Percentiles rank a stretch among this genome's conserved stretches.
Conservation (phyloP, 495 filamentous ascomycete genomes). For the Chlorociboria aeruginascens region DNA sequence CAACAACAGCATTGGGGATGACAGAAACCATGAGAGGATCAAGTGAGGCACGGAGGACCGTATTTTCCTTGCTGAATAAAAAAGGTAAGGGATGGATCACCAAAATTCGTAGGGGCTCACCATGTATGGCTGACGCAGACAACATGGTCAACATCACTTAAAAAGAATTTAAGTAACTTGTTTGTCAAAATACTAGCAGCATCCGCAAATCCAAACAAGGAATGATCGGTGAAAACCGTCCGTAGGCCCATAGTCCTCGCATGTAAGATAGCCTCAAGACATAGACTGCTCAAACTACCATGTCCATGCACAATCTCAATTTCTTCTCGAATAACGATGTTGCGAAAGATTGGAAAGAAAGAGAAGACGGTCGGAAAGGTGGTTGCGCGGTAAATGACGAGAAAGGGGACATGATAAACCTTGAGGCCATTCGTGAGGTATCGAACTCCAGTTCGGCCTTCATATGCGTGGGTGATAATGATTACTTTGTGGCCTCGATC, state of each 20-base stretch:
- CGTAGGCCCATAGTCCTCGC: conserved; percentile 91
- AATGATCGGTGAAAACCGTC: conserved; percentile 96
- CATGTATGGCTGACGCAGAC: conserved; percentile 98
- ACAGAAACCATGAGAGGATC: conserved; percentile 96
- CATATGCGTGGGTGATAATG: conserved; percentile 94
- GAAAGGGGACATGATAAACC: conserved; percentile 93
- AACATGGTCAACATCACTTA: conserved; percentile 96
- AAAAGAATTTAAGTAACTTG: conserved; percentile 86
- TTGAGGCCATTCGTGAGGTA: conserved; percentile 97
- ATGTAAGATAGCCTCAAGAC: conserved; percentile 90
- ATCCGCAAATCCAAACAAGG: conserved; percentile 95
- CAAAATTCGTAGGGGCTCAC: conserved; percentile 29
- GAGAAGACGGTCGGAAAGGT: conserved; percentile 98
- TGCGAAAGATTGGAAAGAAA: conserved; percentile 93
- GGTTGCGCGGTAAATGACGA: conserved; percentile 85
- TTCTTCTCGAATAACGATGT: conserved; percentile 83
- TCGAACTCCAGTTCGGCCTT: conserved; percentile 81
- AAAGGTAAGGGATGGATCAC: conserved; percentile 3
- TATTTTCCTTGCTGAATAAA: conserved; percentile 90
- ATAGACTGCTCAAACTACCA: conserved; percentile 79
- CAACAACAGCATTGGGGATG: conserved; percentile 94
- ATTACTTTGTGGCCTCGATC: conserved; percentile 97
- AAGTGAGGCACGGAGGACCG: conserved; percentile 83
- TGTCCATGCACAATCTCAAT: conserved; percentile 98
- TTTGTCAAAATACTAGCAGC: conserved; percentile 93